Conservation (phyloP, 2,329 filamentous ascomycete genomes). For the Alternaria angustiovoidea region DNA sequence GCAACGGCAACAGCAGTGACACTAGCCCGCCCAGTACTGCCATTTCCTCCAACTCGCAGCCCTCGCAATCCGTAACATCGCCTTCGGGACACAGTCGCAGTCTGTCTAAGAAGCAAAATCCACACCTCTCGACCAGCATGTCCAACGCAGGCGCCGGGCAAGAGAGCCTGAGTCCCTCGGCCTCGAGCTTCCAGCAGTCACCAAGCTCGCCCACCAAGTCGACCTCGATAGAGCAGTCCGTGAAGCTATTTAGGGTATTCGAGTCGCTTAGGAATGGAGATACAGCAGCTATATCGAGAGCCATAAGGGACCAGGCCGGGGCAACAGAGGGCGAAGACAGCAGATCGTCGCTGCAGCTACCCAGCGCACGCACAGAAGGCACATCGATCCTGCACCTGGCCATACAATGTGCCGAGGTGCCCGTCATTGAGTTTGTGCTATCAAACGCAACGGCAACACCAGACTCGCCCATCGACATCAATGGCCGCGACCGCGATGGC, state of each 20-base stretch:
- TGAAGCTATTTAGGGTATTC: constrained; percentile 92
- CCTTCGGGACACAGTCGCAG: constrained; percentile 33
- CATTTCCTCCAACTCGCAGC: constrained; percentile 38
- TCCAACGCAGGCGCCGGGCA: constrained; percentile 23
- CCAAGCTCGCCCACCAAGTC: constrained; percentile 47
- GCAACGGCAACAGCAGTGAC: constrained; percentile 11
- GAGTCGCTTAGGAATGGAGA: constrained; percentile 91
- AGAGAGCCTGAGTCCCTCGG: constrained; percentile 29
- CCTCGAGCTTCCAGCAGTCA: constrained; percentile 26
- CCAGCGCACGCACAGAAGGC: constrained; percentile 67
- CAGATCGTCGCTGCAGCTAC: constrained; percentile 58
- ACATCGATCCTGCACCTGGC: constrained; percentile 92
- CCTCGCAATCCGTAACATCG: constrained; percentile 12
- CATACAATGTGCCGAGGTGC: constrained; percentile 91
- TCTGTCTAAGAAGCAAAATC: constrained; percentile 38
- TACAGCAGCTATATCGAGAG: constrained; percentile 86
- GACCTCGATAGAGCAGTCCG: constrained; percentile 82
- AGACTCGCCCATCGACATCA: constrained; percentile 79
- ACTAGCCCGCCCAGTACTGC: constrained; percentile 27
- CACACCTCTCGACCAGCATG: constrained; percentile 44
- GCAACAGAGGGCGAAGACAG: constrained; percentile 60
- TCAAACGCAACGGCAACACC: constrained; percentile 62
- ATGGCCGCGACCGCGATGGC: constrained; percentile 89
- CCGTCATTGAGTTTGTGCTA: constrained; percentile 93
- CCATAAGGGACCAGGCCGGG: constrained; percentile 71